A percentile compares a stretch with the other conserved stretches of the same genome.
These are phyloP conservation scores for Leptographium radiaticola DNA, from an alignment of 2,329 filamentous ascomycete genomes.

Conservation along the genomic window DNA sequence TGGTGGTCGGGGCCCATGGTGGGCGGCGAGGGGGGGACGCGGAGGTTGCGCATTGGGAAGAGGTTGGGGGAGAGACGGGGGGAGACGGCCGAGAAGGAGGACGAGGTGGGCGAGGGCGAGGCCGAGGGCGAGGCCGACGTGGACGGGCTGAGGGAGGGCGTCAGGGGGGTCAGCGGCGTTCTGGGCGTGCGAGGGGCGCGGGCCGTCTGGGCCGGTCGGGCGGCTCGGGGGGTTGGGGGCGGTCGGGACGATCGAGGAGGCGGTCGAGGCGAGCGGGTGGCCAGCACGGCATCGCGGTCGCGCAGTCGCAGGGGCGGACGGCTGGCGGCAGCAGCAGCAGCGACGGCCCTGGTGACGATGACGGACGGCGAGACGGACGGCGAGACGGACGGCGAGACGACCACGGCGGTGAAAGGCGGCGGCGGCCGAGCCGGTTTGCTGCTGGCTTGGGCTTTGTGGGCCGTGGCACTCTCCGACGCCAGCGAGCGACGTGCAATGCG, in stretches of 20 bases:
- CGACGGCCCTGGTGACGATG: background rate
- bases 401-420: slow-evolving; percentile 1
- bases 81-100: background rate
- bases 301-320: slow-evolving; percentile 16
- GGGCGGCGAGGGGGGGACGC: slow-evolving; percentile 8
- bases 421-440: too few relatives aligned
- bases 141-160: background rate
- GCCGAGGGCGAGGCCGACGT: background rate
- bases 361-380: too few relatives aligned
- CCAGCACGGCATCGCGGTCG: slow-evolving; percentile 26
- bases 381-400: background rate
- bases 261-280: background rate
- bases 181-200: background rate
- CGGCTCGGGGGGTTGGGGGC: background rate
- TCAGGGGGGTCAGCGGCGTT: background rate
- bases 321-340: background rate
- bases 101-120: background rate
- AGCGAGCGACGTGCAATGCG: background rate
- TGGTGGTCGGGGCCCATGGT: slow-evolving; percentile 23
- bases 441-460: background rate
- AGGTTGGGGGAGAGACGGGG: slow-evolving; percentile 9
- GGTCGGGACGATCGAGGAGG: background rate
- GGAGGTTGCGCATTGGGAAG: slow-evolving; percentile 6
- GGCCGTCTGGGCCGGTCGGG: background rate
- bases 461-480: background rate